Conservation (phyloP, 306 rosid genomes). For the Rosa rugosa region DNA sequence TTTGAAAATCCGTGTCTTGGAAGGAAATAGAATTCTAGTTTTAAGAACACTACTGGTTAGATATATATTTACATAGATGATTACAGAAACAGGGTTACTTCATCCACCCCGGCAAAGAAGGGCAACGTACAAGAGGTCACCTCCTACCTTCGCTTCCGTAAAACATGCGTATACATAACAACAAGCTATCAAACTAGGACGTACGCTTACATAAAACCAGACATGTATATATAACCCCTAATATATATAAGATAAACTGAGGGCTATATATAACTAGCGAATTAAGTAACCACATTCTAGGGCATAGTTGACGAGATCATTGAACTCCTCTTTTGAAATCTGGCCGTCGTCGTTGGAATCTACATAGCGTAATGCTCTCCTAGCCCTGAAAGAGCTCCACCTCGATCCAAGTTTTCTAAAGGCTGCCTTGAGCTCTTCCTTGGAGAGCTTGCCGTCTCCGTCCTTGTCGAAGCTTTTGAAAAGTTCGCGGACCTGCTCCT, state of each 20-base stretch:
- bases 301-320: background rate
- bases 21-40: no score
- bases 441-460: conserved; percentile 18
- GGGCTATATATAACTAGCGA: background rate
- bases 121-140: background rate
- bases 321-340: background rate
- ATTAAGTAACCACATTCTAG: background rate
- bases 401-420: conserved; percentile 10
- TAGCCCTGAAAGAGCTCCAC: background rate
- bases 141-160: background rate
- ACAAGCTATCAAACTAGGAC: no score
- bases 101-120: background rate
- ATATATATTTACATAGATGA: background rate
- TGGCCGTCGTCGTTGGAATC: conserved; percentile 1
- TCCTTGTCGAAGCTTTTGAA: conserved; percentile 18
- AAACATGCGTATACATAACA: no score
- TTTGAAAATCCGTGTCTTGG: no score
- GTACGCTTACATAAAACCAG: background rate
- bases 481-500: conserved; percentile 14
- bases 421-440: conserved; percentile 9
- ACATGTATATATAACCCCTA: background rate
- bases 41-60: background rate
- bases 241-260: no score
- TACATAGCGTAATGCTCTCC: background rate
- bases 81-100: background rate